phyloP scores from a whole-genome alignment of 495 filamentous ascomycete species.

The Pseudoneurospora amorphoporcata region DNA sequence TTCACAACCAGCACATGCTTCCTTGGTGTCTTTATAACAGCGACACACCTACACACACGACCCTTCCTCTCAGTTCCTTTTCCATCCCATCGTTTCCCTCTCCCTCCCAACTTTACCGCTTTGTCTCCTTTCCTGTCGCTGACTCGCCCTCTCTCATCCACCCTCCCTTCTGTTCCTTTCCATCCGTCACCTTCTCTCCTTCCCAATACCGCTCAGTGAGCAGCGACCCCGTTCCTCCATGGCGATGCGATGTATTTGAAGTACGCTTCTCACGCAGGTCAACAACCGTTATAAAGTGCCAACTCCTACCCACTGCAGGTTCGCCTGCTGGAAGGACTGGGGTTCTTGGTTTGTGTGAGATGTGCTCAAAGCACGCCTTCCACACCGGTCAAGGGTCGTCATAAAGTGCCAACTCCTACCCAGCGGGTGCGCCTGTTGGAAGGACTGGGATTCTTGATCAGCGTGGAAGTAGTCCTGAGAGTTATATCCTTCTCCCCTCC shows the following conservation, averaged over 20 bases:
- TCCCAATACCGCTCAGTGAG: neutral
- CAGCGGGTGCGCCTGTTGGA: conserved; percentile 1
- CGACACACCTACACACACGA: neutral
- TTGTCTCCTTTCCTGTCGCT: neutral
- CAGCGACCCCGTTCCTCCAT: neutral
- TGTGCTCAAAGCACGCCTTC: neutral
- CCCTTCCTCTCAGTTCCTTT: neutral
- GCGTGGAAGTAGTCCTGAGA: neutral
- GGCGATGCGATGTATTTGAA: neutral
- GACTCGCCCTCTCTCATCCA: too few relatives aligned
- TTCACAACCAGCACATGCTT: neutral
- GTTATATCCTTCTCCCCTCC: neutral
- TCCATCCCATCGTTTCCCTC: too few relatives aligned
- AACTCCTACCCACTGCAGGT: conserved; percentile 3
- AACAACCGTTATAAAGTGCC: neutral
- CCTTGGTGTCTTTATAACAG: neutral
- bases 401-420: conserved; percentile 4
- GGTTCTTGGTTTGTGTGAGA: conserved; percentile 1
- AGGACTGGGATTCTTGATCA: conserved; percentile 4
- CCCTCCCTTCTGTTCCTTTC: neutral
- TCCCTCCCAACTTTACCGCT: neutral
- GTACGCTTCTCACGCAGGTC: neutral
- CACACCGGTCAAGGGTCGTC: neutral
- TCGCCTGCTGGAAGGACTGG: conserved; percentile 6
- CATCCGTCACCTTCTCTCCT: neutral